Evolutionary conservation across 1,139 yeast species (phyloP).

Genomic region (Nakaseomyces kungkrabaensis): DNA sequence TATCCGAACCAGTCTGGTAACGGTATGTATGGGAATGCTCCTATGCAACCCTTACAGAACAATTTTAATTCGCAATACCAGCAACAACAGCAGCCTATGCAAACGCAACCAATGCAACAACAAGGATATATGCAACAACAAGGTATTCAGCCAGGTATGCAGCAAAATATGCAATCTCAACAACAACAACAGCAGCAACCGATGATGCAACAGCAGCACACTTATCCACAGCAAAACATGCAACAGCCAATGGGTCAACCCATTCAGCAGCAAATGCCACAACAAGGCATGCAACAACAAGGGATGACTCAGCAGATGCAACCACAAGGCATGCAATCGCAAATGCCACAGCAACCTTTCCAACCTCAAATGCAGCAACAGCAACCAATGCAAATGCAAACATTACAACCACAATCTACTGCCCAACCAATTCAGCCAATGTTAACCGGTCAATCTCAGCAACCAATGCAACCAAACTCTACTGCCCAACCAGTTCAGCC

Average conservation of each 20-base stretch:
- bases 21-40: constrained; percentile 2
- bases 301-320: constrained; percentile 9
- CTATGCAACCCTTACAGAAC: constrained; percentile 2
- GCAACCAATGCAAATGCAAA: constrained; percentile 11
- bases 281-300: constrained; percentile 4
- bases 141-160: not conserved
- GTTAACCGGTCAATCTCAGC: constrained; percentile 27
- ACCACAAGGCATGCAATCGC: constrained; percentile 12
- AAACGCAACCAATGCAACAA: not conserved
- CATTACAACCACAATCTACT: constrained; percentile 9
- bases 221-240: not conserved
- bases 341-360: constrained; percentile 2
- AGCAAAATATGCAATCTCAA: not conserved
- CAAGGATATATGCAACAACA: not conserved
- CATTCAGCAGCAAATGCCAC: constrained; percentile 9
- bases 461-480: constrained; percentile 10
- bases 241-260: constrained; percentile 9
- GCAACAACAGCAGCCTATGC: not conserved
- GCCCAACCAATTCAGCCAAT: constrained; percentile 8
- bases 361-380: constrained; percentile 8
- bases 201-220: constrained; percentile 1
- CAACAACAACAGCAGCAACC: not conserved
- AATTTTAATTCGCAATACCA: not conserved
- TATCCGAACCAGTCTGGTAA: constrained; percentile 3
- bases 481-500: constrained; percentile 7